These are phyloP conservation scores for Lasiodiplodia citricola DNA, from an alignment of 2,329 filamentous ascomycete genomes.

Conservation along the genomic window DNA sequence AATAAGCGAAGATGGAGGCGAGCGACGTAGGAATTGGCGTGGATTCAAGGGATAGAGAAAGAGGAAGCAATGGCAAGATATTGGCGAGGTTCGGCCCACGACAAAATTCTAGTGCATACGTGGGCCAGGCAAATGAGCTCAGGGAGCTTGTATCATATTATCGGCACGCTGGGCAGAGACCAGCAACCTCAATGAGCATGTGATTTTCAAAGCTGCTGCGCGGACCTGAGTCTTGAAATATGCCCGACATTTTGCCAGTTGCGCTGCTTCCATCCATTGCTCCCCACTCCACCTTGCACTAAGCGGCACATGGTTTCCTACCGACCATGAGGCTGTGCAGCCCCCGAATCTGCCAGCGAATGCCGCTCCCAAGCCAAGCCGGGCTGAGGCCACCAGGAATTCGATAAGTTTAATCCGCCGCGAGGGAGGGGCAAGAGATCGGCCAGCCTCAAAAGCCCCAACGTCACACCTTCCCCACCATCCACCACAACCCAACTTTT, in stretches of 20 bases:
- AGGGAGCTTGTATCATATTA: constrained; percentile 19
- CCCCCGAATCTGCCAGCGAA: neutral
- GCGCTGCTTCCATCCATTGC: neutral
- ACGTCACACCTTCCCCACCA: constrained; percentile 27
- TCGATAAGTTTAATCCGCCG: neutral
- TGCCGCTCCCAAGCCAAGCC: constrained; percentile 15
- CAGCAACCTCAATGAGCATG: constrained; percentile 24
- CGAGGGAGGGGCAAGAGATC: constrained; percentile 13
- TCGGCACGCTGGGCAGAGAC: constrained; percentile 1
- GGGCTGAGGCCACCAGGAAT: constrained; percentile 10
- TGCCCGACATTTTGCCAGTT: constrained; percentile 18
- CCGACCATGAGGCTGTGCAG: constrained; percentile 14
- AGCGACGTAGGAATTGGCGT: neutral
- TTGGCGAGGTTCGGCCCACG: neutral
- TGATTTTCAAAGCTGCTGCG: neutral
- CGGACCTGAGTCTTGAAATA: neutral
- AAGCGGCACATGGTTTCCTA: neutral
- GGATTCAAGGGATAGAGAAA: neutral
- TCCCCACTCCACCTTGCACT: neutral
- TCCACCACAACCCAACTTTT: constrained; percentile 28
- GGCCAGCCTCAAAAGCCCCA: neutral
- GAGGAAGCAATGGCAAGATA: neutral
- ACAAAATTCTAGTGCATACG: constrained; percentile 1
- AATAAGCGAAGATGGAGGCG: neutral
- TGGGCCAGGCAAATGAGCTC: constrained; percentile 15